Evolutionary conservation across 208 protist species (phyloP).

Genomic region (Entamoeba histolytica): DNA sequence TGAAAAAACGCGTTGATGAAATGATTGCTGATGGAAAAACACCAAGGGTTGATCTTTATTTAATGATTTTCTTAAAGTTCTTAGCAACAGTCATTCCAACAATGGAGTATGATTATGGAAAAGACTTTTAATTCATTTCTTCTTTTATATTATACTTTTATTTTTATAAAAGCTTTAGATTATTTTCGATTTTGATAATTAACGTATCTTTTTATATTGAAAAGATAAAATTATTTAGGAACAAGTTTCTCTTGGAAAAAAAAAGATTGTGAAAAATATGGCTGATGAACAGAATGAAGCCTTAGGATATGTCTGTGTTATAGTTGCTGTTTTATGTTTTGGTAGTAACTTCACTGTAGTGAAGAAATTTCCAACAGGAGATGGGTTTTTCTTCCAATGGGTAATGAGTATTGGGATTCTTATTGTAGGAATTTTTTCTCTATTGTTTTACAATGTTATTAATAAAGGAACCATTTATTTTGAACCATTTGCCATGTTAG

Average conservation of each 20-base stretch:
- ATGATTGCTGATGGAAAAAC: background rate
- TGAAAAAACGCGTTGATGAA: slow-evolving; percentile 2
- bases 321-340: background rate
- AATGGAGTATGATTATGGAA: background rate
- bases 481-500: background rate
- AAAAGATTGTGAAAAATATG: no score
- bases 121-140: slow-evolving; percentile 2
- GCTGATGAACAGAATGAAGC: background rate
- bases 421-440: background rate
- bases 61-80: slow-evolving; percentile 10
- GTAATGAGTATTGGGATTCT: background rate
- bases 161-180: background rate
- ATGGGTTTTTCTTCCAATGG: background rate
- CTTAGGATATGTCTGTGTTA: background rate
- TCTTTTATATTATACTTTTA: background rate
- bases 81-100: background rate
- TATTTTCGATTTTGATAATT: no score
- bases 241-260: no score
- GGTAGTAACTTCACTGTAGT: background rate
- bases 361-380: background rate
- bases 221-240: no score
- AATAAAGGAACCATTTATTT: background rate
- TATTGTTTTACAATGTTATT: background rate
- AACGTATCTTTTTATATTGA: no score
- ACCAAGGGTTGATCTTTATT: background rate